These are phyloP conservation scores for Colletotrichum scovillei DNA, from an alignment of 2,329 filamentous ascomycete species.

Conservation along the genomic window DNA sequence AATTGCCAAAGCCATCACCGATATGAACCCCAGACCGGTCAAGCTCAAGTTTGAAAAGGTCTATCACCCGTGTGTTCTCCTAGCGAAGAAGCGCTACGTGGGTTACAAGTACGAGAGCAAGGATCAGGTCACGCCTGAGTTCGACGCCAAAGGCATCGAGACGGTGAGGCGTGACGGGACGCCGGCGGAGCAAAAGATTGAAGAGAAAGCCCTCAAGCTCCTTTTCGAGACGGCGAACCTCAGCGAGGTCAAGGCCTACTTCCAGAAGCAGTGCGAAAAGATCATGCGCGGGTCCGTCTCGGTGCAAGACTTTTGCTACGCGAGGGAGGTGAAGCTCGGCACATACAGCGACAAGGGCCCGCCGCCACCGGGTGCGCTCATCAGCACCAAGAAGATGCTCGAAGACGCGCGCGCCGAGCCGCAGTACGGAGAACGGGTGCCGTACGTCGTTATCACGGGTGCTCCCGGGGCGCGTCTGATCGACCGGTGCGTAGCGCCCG, in stretches of 20 bases:
- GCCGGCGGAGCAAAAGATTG: conserved; percentile 94
- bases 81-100: conserved; percentile 98
- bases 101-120: conserved; percentile 94
- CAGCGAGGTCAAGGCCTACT: conserved; percentile 88
- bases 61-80: conserved; percentile 91
- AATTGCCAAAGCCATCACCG: conserved; percentile 87
- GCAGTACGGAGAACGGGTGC: conserved; percentile 94
- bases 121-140: conserved; percentile 82
- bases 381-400: conserved; percentile 88
- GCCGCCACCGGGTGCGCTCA: conserved; percentile 87
- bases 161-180: conserved; percentile 96
- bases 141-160: conserved; percentile 98
- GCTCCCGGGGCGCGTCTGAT: conserved; percentile 86
- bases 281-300: conserved; percentile 91
- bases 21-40: conserved; percentile 89
- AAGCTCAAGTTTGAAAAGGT: conserved; percentile 99
- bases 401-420: conserved; percentile 88
- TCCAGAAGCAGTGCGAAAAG: conserved; percentile 89
- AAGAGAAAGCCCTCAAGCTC: conserved; percentile 89
- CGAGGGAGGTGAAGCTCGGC: conserved; percentile 89
- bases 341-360: conserved; percentile 86
- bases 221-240: conserved; percentile 92
- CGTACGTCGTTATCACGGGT: conserved; percentile 92
- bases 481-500: conserved; percentile 90
- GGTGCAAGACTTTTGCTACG: conserved; percentile 96